Evolutionary conservation across 2,329 filamentous ascomycete species (phyloP).

Genomic region (Fonsecaea erecta): DNA sequence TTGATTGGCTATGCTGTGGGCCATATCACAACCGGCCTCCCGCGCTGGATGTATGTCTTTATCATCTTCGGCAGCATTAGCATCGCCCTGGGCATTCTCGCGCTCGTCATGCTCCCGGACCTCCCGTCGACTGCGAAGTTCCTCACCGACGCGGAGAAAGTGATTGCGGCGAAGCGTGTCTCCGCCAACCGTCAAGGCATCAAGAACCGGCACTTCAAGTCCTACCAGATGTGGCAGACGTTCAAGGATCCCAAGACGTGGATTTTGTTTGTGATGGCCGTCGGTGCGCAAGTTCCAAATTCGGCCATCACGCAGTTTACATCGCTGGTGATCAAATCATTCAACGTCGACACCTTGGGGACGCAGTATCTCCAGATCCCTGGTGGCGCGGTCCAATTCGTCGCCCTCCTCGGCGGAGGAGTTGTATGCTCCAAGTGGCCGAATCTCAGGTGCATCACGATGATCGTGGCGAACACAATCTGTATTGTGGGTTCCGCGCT

Average conservation of each 20-base stretch:
- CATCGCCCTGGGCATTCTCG: slow-evolving; percentile 24
- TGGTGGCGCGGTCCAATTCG: slow-evolving; percentile 62
- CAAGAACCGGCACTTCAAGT: slow-evolving; percentile 58
- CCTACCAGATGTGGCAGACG: slow-evolving; percentile 54
- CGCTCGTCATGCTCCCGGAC: slow-evolving; percentile 28
- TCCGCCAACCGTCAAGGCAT: slow-evolving; percentile 58
- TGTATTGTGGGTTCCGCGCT: slow-evolving; percentile 60
- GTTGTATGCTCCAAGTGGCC: slow-evolving; percentile 56
- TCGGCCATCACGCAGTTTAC: slow-evolving; percentile 59
- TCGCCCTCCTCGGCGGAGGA: slow-evolving; percentile 58
- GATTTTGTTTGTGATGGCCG: slow-evolving; percentile 60
- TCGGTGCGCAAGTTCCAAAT: slow-evolving; percentile 62
- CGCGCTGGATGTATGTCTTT: slow-evolving; percentile 38
- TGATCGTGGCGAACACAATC: slow-evolving; percentile 61
- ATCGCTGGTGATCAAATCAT: slow-evolving; percentile 55
- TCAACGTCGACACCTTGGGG: slow-evolving; percentile 55
- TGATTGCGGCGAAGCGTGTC: slow-evolving; percentile 60
- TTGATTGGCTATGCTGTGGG: slow-evolving; percentile 33
- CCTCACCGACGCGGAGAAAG: slow-evolving; percentile 47
- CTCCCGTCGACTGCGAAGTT: slow-evolving; percentile 29
- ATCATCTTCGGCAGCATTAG: slow-evolving; percentile 30
- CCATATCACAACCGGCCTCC: slow-evolving; percentile 30
- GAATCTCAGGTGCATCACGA: slow-evolving; percentile 59
- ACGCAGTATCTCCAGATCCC: slow-evolving; percentile 66
- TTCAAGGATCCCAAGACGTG: slow-evolving; percentile 62